These are phyloP conservation scores for Graphium sp. DNA, from an alignment of 2,329 filamentous ascomycete species.

Conservation along the genomic window DNA sequence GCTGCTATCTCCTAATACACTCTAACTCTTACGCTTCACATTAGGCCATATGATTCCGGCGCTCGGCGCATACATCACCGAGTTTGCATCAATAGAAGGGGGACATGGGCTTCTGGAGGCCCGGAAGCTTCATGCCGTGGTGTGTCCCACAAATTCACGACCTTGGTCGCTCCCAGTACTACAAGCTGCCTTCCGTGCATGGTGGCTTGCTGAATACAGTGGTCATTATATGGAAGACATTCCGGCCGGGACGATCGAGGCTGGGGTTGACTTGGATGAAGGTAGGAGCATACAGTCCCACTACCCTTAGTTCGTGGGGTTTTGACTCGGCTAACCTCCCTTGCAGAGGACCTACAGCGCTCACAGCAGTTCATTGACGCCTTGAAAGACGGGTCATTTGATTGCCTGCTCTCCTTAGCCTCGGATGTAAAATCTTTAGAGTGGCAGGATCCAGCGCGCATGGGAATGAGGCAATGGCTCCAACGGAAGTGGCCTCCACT, in stretches of 20 bases:
- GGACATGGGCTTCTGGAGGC: conserved; percentile 51
- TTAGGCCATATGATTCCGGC: conserved; percentile 68
- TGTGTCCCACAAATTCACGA: conserved; percentile 51
- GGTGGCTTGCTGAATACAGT: conserved; percentile 90
- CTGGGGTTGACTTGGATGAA: conserved; percentile 46
- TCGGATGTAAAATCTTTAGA: conserved; percentile 65
- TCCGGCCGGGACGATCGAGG: conserved; percentile 34
- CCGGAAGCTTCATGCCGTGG: conserved; percentile 48
- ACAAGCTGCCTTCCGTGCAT: conserved; percentile 60
- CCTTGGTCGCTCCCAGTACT: conserved; percentile 60
- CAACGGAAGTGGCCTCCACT: conserved; percentile 64
- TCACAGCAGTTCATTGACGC: conserved; percentile 59
- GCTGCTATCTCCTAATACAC: conserved; percentile 5
- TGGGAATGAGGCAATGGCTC: conserved; percentile 66
- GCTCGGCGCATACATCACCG: conserved; percentile 58
- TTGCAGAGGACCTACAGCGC: conserved; percentile 50
- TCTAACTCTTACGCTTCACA: neutral
- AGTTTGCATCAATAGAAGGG: conserved; percentile 64
- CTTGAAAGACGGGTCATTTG: conserved; percentile 77
- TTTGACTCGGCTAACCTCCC: conserved; percentile 7
- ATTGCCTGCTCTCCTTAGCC: conserved; percentile 75
- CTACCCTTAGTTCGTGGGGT: no score
- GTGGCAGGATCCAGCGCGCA: conserved; percentile 77
- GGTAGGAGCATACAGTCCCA: no score
- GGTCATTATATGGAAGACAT: conserved; percentile 70